phyloP scores from a whole-genome alignment of 169 alveolate species.

The Eimeria sp. region DNA sequence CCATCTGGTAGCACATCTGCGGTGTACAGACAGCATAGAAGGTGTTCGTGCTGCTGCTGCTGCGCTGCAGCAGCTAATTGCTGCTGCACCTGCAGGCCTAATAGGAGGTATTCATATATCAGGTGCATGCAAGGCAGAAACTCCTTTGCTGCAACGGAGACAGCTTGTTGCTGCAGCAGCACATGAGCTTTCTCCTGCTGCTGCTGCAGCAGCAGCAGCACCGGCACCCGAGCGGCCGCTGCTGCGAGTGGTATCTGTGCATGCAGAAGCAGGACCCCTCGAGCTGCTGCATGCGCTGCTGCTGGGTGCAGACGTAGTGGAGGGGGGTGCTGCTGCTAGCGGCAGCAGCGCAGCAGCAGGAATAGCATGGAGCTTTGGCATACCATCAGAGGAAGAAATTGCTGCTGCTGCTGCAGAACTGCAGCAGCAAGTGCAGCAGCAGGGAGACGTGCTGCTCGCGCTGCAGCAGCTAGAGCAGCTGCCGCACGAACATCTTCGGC shows the following conservation, averaged over 20 bases:
- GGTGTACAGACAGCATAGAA: slow-evolving; percentile 27
- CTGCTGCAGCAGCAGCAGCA: slow-evolving; percentile 36
- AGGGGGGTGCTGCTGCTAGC: slow-evolving; percentile 37
- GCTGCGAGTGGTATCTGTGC: slow-evolving; percentile 36
- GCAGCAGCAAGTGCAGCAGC: slow-evolving; percentile 17
- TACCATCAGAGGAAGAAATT: background rate
- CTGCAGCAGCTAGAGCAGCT: slow-evolving; percentile 16
- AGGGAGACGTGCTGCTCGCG: background rate
- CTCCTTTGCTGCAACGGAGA: slow-evolving; percentile 2
- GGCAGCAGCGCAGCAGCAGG: slow-evolving; percentile 64
- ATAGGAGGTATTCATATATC: background rate
- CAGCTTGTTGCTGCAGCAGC: slow-evolving; percentile 50
- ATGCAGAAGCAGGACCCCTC: slow-evolving; percentile 1
- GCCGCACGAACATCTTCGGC: background rate
- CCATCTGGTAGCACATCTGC: slow-evolving; percentile 24
- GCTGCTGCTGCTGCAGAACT: slow-evolving; percentile 41
- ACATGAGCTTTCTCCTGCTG: background rate
- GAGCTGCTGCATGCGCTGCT: slow-evolving; percentile 68
- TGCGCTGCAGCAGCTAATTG: background rate
- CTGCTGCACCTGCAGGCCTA: slow-evolving; percentile 21
- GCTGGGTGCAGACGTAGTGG: slow-evolving; percentile 28
- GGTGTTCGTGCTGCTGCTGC: slow-evolving; percentile 35
- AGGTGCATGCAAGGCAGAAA: slow-evolving; percentile 31
- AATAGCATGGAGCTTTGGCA: slow-evolving; percentile 14
- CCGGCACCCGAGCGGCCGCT: slow-evolving; percentile 30